Evolutionary conservation across 2,329 filamentous ascomycete species (phyloP).

Genomic region (Pseudogymnoascus sp.): DNA sequence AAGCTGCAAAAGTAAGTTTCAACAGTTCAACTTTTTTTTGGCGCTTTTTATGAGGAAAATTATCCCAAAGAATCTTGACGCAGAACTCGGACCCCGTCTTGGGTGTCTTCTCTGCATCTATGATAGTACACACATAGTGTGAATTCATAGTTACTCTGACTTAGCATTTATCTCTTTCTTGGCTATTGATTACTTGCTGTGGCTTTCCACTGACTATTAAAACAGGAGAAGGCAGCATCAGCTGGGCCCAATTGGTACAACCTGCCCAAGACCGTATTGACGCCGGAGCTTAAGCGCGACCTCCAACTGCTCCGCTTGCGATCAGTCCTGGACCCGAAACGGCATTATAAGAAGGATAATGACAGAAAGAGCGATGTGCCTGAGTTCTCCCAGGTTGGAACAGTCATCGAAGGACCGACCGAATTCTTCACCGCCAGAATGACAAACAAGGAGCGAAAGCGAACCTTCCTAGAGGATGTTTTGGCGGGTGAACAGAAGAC

Average conservation of each 20-base stretch:
- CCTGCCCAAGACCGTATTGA: slow-evolving; percentile 75
- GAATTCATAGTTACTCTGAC: slow-evolving; percentile 68
- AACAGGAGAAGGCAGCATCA: slow-evolving; percentile 44
- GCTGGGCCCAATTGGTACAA: slow-evolving; percentile 83
- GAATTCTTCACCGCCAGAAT: slow-evolving; percentile 79
- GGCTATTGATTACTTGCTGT: slow-evolving; percentile 11
- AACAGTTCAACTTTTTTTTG: not conserved
- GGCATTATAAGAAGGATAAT: slow-evolving; percentile 82
- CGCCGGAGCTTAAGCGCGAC: slow-evolving; percentile 79
- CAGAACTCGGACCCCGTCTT: slow-evolving; percentile 70
- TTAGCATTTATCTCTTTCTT: slow-evolving; percentile 9
- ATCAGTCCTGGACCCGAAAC: slow-evolving; percentile 78
- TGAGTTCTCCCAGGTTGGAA: slow-evolving; percentile 81
- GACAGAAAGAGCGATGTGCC: slow-evolving; percentile 60
- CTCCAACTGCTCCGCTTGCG: slow-evolving; percentile 85
- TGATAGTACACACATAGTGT: slow-evolving; percentile 43
- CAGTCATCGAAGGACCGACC: slow-evolving; percentile 78
- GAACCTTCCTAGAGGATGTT: slow-evolving; percentile 79
- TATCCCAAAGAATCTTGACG: slow-evolving; percentile 66
- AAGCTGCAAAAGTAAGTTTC: slow-evolving; percentile 43
- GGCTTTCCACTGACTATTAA: not conserved
- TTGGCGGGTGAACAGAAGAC: slow-evolving; percentile 58
- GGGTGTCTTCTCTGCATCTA: slow-evolving; percentile 63
- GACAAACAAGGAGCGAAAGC: slow-evolving; percentile 79
- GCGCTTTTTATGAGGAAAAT: slow-evolving; percentile 64